A percentile compares a stretch with the other conserved stretches of the same genome.
Conservation (phyloP, 1,284 basidiomycete species). For the Heterobasidion occidentale region DNA sequence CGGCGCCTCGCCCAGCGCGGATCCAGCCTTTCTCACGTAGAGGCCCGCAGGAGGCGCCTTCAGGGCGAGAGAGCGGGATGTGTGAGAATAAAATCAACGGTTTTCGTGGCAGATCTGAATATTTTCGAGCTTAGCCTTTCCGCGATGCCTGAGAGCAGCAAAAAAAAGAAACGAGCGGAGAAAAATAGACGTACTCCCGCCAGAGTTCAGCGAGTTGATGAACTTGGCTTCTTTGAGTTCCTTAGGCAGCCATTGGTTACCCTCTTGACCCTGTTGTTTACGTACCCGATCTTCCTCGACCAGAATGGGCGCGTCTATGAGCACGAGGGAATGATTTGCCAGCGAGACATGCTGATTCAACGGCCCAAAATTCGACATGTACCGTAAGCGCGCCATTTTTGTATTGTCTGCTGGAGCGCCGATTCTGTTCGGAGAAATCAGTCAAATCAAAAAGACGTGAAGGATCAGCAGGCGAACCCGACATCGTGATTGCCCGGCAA, state of each 20-base stretch:
- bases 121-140: constrained; percentile 40
- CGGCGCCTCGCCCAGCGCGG: constrained; percentile 43
- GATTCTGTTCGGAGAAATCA: neutral
- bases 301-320: constrained; percentile 71
- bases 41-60: constrained; percentile 44
- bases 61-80: constrained; percentile 50
- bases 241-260: constrained; percentile 41
- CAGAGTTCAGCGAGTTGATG: neutral
- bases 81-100: constrained; percentile 48
- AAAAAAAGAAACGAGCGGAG: neutral
- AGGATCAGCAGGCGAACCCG: constrained; percentile 36
- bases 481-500: constrained; percentile 88
- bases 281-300: constrained; percentile 77
- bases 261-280: constrained; percentile 32
- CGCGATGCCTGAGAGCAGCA: constrained; percentile 4
- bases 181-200: neutral
- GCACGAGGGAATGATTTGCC: constrained; percentile 64
- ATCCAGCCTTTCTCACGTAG: constrained; percentile 45
- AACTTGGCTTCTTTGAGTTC: constrained; percentile 5
- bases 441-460: neutral
- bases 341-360: constrained; percentile 46
- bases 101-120: constrained; percentile 8
- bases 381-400: constrained; percentile 45
- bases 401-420: constrained; percentile 2
- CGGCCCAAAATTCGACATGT: constrained; percentile 58